A percentile compares a stretch with the other conserved stretches of the same genome.
Evolutionary conservation across 192 early-diverging fungal genomes (phyloP).

Genomic region (Chytriomyces confervae): DNA sequence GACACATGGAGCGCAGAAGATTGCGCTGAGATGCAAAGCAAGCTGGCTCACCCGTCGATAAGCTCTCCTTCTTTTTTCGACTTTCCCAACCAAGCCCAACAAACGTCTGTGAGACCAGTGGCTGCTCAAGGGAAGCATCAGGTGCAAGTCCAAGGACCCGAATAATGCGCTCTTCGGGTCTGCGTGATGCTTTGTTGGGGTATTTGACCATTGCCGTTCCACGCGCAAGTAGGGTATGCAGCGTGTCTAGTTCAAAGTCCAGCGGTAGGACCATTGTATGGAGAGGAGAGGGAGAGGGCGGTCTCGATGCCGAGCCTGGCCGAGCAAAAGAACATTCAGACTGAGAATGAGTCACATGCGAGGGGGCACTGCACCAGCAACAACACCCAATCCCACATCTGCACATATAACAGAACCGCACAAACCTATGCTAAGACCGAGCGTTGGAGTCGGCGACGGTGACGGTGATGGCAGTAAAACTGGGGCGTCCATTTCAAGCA

Average conservation of each 20-base stretch:
- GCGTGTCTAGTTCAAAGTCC: neutral
- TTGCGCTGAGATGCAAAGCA: neutral
- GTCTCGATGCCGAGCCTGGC: neutral
- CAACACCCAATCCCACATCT: too few species aligned
- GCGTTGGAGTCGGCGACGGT: too few species aligned
- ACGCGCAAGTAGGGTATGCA: conserved; percentile 36
- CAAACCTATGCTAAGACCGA: too few species aligned
- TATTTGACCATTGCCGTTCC: conserved; percentile 57
- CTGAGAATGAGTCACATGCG: too few species aligned
- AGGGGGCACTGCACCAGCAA: too few species aligned
- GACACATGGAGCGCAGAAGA: neutral
- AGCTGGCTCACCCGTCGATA: neutral
- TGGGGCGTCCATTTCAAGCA: too few species aligned
- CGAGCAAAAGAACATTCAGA: too few species aligned
- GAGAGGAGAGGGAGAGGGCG: neutral
- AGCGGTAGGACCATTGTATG: neutral
- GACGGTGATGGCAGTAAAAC: too few species aligned
- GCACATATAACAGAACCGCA: too few species aligned
- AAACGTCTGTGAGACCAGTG: neutral
- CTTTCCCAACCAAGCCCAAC: conserved; percentile 42
- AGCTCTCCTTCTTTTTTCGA: conserved; percentile 37
- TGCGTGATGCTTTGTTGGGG: conserved; percentile 45
- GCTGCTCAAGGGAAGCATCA: conserved; percentile 34
- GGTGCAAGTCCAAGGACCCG: conserved; percentile 37
- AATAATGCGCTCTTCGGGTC: conserved; percentile 51